These are phyloP conservation scores for Extremus antarcticus DNA, from an alignment of 495 filamentous ascomycete genomes.

Conservation along the genomic window DNA sequence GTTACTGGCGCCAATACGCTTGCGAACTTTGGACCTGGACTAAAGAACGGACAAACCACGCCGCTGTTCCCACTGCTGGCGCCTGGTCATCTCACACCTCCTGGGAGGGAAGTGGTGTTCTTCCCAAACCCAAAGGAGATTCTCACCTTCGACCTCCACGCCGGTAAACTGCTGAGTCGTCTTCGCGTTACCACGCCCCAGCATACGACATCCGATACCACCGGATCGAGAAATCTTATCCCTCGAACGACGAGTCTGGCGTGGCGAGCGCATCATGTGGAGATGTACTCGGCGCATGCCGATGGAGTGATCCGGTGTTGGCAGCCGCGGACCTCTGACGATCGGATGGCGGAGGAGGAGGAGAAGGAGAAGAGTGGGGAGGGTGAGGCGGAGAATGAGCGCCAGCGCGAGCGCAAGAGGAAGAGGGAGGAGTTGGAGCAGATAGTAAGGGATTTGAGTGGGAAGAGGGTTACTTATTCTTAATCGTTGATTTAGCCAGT, in stretches of 20 bases:
- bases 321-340: constrained; percentile 43
- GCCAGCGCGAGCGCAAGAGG: constrained; percentile 28
- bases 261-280: constrained; percentile 53
- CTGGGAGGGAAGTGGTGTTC: constrained; percentile 53
- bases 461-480: constrained; percentile 4
- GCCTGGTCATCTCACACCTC: constrained; percentile 39
- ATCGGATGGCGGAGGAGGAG: constrained; percentile 25
- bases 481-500: no score
- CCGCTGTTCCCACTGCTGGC: constrained; percentile 28
- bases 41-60: constrained; percentile 60
- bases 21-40: constrained; percentile 65
- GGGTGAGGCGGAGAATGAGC: constrained; percentile 13
- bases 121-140: constrained; percentile 73
- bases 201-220: neutral
- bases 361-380: constrained; percentile 33
- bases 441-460: constrained; percentile 17
- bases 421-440: constrained; percentile 38
- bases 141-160: constrained; percentile 60
- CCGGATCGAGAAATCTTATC: constrained; percentile 29
- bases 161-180: constrained; percentile 61
- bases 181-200: constrained; percentile 42
- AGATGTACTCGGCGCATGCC: constrained; percentile 45
- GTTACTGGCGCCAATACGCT: constrained; percentile 70
- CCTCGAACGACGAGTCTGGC: constrained; percentile 57
- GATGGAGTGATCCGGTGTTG: constrained; percentile 51